Evolutionary conservation across 306 rosid species (phyloP).

Genomic region (Arachis hypogaea): DNA sequence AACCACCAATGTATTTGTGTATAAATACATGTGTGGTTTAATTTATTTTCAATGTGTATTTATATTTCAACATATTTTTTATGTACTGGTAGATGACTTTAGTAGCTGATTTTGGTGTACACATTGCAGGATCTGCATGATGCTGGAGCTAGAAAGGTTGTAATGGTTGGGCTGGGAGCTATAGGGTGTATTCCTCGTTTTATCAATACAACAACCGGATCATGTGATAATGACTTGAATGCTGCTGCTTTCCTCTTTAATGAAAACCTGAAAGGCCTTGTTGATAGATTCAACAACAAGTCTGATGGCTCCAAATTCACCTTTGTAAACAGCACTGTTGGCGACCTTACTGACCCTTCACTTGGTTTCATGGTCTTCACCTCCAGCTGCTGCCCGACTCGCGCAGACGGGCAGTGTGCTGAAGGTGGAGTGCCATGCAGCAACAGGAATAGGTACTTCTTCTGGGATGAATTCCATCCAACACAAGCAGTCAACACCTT

Average conservation of each 20-base stretch:
- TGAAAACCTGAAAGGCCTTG: constrained; percentile 36
- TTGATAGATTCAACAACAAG: constrained; percentile 30
- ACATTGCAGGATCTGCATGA: constrained; percentile 39
- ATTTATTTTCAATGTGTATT: too few relatives aligned
- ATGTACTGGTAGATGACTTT: too few relatives aligned
- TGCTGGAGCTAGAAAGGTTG: constrained; percentile 59
- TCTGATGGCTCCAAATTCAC: constrained; percentile 41
- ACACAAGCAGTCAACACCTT: constrained; percentile 13
- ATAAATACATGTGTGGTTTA: too few relatives aligned
- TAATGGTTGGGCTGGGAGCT: constrained; percentile 41
- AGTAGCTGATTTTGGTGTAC: too few relatives aligned
- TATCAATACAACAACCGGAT: background rate
- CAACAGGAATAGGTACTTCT: constrained; percentile 39
- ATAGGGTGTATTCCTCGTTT: constrained; percentile 55
- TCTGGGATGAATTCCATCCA: constrained; percentile 49
- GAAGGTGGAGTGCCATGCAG: constrained; percentile 32
- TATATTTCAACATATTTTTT: too few relatives aligned
- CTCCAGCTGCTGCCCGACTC: constrained; percentile 38
- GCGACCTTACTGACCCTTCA: background rate
- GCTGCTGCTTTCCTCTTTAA: constrained; percentile 37
- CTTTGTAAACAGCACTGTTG: constrained; percentile 29
- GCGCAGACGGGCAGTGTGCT: constrained; percentile 37
- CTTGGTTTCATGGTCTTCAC: constrained; percentile 26
- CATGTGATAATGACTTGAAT: constrained; percentile 45
- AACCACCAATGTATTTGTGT: too few relatives aligned